These are phyloP conservation scores for Schizosaccharomyces lindneri DNA, from an alignment of 805 yeast genomes.

Conservation along the genomic window DNA sequence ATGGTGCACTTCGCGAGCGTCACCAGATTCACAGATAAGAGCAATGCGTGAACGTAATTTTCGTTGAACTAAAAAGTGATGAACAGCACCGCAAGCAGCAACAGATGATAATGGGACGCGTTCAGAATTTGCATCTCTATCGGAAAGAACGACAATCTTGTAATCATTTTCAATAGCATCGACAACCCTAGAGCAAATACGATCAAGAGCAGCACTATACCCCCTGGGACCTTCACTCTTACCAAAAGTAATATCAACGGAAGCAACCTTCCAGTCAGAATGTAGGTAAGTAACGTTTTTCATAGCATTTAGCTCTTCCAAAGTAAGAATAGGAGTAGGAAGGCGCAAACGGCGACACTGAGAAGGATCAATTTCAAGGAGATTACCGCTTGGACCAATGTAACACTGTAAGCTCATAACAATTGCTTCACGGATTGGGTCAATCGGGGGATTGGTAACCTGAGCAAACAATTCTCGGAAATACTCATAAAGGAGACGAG, in stretches of 20 bases:
- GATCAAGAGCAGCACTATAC: slow-evolving; percentile 59
- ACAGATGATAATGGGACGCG: slow-evolving; percentile 67
- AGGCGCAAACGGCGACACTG: slow-evolving; percentile 77
- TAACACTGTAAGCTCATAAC: slow-evolving; percentile 95
- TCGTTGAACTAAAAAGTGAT: slow-evolving; percentile 83
- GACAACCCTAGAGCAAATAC: slow-evolving; percentile 68
- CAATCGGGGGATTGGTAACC: slow-evolving; percentile 96
- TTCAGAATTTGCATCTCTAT: slow-evolving; percentile 31
- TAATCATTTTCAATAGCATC: slow-evolving; percentile 54
- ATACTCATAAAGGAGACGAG: slow-evolving; percentile 72
- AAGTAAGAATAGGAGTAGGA: slow-evolving; percentile 57
- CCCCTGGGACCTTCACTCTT: slow-evolving; percentile 68
- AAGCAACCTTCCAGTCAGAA: slow-evolving; percentile 66
- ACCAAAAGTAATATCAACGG: slow-evolving; percentile 70
- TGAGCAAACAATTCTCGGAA: slow-evolving; percentile 93
- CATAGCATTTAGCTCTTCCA: slow-evolving; percentile 51
- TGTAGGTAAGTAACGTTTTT: slow-evolving; percentile 44
- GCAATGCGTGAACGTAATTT: slow-evolving; percentile 94
- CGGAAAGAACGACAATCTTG: slow-evolving; percentile 57
- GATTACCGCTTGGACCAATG: slow-evolving; percentile 94
- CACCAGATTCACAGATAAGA: slow-evolving; percentile 74
- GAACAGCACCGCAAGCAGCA: slow-evolving; percentile 90
- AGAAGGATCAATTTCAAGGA: slow-evolving; percentile 70
- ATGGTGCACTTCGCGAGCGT: slow-evolving; percentile 93
- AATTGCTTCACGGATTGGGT: slow-evolving; percentile 86